Conservation (phyloP, 495 filamentous ascomycete species). For the Daldinia loculata region DNA sequence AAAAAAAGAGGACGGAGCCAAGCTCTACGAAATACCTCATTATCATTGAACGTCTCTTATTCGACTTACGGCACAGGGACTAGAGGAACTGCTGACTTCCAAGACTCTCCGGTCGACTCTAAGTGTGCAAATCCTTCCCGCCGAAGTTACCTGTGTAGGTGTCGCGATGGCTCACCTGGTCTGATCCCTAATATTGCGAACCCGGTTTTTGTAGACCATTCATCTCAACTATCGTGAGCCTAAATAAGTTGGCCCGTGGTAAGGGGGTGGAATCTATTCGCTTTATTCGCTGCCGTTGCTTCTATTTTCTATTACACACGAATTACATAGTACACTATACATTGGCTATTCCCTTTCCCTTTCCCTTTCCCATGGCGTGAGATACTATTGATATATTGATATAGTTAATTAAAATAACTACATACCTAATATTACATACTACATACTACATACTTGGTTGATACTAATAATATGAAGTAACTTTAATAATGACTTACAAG, state of each 20-base stretch:
- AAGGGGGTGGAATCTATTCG: constrained; percentile 29
- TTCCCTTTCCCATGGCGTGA: constrained; percentile 18
- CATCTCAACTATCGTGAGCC: constrained; percentile 39
- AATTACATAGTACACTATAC: too few relatives aligned
- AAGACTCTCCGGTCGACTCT: constrained; percentile 24
- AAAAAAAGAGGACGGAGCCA: constrained; percentile 21
- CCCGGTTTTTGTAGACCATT: constrained; percentile 34
- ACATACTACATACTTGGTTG: too few relatives aligned
- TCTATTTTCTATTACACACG: constrained; percentile 5
- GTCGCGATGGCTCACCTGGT: constrained; percentile 42
- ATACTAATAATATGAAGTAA: background rate
- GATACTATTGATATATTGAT: constrained; percentile 22
- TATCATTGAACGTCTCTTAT: constrained; percentile 40
- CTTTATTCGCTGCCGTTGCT: constrained; percentile 24
- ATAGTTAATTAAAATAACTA: too few relatives aligned
- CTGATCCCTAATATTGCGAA: constrained; percentile 36
- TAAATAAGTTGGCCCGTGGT: constrained; percentile 33
- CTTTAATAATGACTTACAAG: background rate
- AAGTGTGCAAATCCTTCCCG: constrained; percentile 40
- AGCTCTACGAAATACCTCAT: constrained; percentile 45
- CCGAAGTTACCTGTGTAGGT: constrained; percentile 38
- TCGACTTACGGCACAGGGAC: constrained; percentile 27
- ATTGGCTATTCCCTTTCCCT: background rate
- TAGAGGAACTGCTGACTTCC: constrained; percentile 37
- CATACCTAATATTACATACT: background rate